A percentile compares a stretch with the other conserved stretches of the same genome.
phyloP scores from a whole-genome alignment of 768 basidiomycete genomes.

The Steccherinum ochraceum region DNA sequence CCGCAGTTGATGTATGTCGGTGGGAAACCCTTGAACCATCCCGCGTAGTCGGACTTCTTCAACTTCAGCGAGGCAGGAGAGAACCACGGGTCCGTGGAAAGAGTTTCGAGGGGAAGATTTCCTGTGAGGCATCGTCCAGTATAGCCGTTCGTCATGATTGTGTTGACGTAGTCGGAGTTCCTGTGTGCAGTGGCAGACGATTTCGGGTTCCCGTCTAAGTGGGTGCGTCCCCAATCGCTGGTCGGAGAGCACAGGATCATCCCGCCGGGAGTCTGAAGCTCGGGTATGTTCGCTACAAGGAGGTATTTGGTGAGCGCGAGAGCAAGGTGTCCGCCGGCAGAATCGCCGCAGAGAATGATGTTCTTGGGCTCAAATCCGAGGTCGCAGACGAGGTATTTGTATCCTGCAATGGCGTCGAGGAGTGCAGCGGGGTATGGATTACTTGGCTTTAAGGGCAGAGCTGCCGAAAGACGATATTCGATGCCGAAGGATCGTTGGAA shows the following conservation, averaged over 20 bases:
- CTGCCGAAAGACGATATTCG: slow-evolving; percentile 41
- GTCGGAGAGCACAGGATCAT: slow-evolving; percentile 30
- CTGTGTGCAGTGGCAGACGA: slow-evolving; percentile 1
- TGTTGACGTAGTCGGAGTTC: slow-evolving; percentile 8
- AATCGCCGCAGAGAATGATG: slow-evolving; percentile 47
- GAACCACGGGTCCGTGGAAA: slow-evolving; percentile 11
- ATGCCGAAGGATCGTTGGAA: slow-evolving; percentile 26
- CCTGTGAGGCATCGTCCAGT: slow-evolving; percentile 8
- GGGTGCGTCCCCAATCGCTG: slow-evolving; percentile 13
- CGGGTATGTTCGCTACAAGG: slow-evolving; percentile 12
- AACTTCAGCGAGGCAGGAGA: slow-evolving; percentile 13
- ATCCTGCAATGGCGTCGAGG: slow-evolving; percentile 45
- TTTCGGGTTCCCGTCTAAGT: not conserved
- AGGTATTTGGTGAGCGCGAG: slow-evolving; percentile 34
- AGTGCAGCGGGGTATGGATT: slow-evolving; percentile 50
- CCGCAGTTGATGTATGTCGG: slow-evolving; percentile 22
- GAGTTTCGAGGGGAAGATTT: not conserved
- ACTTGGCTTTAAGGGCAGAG: slow-evolving; percentile 20
- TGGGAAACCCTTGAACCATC: slow-evolving; percentile 20
- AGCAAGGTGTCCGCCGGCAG: slow-evolving; percentile 47
- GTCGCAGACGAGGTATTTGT: slow-evolving; percentile 37
- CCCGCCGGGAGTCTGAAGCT: slow-evolving; percentile 21
- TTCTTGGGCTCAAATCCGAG: slow-evolving; percentile 36
- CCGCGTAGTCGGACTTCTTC: not conserved
- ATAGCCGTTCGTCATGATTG: slow-evolving; percentile 9